Evolutionary conservation across 2,329 filamentous ascomycete species (phyloP).

Genomic region (Coniochaeta sp.): DNA sequence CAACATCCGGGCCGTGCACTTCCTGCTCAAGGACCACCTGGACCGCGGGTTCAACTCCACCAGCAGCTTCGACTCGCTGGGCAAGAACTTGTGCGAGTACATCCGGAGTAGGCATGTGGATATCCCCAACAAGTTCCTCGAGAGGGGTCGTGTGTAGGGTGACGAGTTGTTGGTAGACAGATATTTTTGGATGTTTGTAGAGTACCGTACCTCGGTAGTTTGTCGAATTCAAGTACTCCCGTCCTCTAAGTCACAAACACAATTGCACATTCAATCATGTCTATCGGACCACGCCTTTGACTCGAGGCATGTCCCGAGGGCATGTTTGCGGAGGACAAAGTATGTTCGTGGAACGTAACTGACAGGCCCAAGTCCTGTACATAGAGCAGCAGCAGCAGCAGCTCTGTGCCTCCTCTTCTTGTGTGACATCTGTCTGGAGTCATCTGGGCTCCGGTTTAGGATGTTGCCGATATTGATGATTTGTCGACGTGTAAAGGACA

Average conservation of each 20-base stretch:
- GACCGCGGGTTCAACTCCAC: slow-evolving; percentile 8
- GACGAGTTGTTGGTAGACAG: neutral
- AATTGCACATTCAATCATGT: neutral
- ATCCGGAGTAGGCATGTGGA: slow-evolving; percentile 19
- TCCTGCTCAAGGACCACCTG: slow-evolving; percentile 11
- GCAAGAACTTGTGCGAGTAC: slow-evolving; percentile 22
- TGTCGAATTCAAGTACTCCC: neutral
- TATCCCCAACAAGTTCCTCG: slow-evolving; percentile 19
- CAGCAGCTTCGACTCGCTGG: slow-evolving; percentile 9
- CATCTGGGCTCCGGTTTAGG: neutral
- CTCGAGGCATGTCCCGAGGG: neutral
- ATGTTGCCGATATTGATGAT: neutral
- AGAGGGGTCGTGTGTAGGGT: slow-evolving; percentile 2
- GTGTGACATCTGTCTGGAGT: too few relatives aligned
- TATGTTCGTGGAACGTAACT: neutral
- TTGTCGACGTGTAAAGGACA: neutral
- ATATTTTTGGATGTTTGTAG: neutral
- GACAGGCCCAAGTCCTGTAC: neutral
- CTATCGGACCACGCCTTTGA: neutral
- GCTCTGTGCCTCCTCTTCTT: neutral
- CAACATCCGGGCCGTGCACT: slow-evolving; percentile 21
- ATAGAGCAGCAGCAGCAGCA: neutral
- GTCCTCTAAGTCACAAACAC: neutral
- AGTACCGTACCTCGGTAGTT: too few relatives aligned
- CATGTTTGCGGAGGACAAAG: neutral